phyloP scores from a whole-genome alignment of 2,329 filamentous ascomycete species.

The Sporothrix euskadiensis region DNA sequence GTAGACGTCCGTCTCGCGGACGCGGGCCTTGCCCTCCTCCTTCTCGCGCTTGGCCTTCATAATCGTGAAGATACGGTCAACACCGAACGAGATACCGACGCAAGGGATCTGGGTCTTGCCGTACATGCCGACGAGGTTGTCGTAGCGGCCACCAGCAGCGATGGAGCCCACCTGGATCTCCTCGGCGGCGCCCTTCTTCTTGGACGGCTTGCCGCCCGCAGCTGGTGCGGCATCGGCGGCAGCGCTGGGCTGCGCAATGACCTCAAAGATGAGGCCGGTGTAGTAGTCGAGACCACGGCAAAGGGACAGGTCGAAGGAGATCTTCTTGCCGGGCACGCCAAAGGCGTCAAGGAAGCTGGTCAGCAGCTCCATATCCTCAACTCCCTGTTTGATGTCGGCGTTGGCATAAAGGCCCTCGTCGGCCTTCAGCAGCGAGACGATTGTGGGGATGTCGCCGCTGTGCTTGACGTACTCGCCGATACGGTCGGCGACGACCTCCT shows the following conservation, averaged over 20 bases:
- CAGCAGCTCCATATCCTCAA: slow-evolving; percentile 77
- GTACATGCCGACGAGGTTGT: slow-evolving; percentile 94
- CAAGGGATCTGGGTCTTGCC: slow-evolving; percentile 84
- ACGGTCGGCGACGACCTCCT: slow-evolving; percentile 73
- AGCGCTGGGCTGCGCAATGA: slow-evolving; percentile 45
- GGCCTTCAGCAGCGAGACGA: slow-evolving; percentile 68
- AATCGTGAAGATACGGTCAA: slow-evolving; percentile 93
- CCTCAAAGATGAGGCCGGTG: slow-evolving; percentile 88
- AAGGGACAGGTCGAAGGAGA: slow-evolving; percentile 88
- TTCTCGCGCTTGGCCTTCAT: slow-evolving; percentile 71
- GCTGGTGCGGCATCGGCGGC: slow-evolving; percentile 35
- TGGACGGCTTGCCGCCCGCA: slow-evolving; percentile 34
- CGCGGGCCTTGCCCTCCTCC: slow-evolving; percentile 49
- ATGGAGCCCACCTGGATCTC: slow-evolving; percentile 75
- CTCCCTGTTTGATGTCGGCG: slow-evolving; percentile 72
- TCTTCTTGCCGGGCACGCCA: slow-evolving; percentile 62
- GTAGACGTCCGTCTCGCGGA: slow-evolving; percentile 82
- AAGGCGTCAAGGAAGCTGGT: slow-evolving; percentile 82
- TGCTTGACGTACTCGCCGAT: slow-evolving; percentile 76
- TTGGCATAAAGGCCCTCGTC: slow-evolving; percentile 71
- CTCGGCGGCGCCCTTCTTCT: slow-evolving; percentile 27
- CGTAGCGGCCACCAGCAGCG: slow-evolving; percentile 87
- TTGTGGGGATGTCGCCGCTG: slow-evolving; percentile 50
- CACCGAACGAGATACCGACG: slow-evolving; percentile 88
- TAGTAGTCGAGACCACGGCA: slow-evolving; percentile 63